A percentile compares a stretch with the other conserved stretches of the same genome.
Evolutionary conservation across 768 basidiomycete species (phyloP).

Genomic region (Coprinopsis strossmayeri): DNA sequence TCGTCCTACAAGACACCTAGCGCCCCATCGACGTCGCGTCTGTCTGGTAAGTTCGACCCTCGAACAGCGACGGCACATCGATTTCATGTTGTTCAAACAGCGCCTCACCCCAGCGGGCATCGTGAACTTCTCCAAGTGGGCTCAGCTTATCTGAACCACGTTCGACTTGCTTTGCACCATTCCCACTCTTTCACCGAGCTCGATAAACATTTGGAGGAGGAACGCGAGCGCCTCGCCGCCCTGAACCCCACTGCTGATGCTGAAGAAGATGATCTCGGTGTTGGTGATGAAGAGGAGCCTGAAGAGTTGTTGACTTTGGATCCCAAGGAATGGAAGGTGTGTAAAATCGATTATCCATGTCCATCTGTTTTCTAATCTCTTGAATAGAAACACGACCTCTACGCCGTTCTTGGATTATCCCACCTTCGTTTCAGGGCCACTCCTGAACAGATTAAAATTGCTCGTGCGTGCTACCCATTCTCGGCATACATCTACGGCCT

Average conservation of each 20-base stretch:
- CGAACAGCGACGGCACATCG: neutral
- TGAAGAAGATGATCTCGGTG: constrained; percentile 81
- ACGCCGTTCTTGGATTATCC: constrained; percentile 92
- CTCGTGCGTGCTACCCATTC: constrained; percentile 61
- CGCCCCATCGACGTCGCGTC: constrained; percentile 20
- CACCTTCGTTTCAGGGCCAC: constrained; percentile 83
- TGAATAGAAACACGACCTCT: constrained; percentile 92
- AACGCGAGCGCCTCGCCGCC: constrained; percentile 38
- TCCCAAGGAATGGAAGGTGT: constrained; percentile 97
- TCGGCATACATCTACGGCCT: neutral
- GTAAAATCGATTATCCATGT: neutral
- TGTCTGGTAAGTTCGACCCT: constrained; percentile 17
- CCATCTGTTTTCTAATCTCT: neutral
- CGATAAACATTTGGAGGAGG: constrained; percentile 53
- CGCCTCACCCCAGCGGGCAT: constrained; percentile 33
- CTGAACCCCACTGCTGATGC: constrained; percentile 37
- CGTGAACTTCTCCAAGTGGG: constrained; percentile 74
- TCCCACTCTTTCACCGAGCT: constrained; percentile 78
- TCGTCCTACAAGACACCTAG: constrained; percentile 19
- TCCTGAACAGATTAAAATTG: constrained; percentile 90
- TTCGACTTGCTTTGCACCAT: constrained; percentile 68
- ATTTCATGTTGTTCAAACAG: constrained; percentile 10
- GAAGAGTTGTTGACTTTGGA: constrained; percentile 67
- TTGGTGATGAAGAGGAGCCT: constrained; percentile 86
- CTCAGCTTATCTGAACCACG: constrained; percentile 78